These are phyloP conservation scores for Cryphonectria parasitica DNA, from an alignment of 2,329 filamentous ascomycete species.

Conservation along the genomic window DNA sequence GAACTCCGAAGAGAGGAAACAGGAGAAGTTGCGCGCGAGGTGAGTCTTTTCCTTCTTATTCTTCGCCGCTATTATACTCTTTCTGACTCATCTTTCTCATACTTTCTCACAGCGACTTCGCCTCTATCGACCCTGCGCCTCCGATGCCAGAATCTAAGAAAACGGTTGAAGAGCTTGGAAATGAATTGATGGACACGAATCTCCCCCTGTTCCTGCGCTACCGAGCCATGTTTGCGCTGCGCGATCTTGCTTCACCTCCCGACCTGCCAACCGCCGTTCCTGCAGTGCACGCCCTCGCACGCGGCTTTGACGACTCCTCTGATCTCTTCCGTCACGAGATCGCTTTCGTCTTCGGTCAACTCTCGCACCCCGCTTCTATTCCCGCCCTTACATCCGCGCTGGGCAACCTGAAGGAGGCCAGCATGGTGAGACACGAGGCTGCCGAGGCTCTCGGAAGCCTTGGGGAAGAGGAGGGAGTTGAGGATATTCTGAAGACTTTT, in stretches of 20 bases:
- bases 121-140: slow-evolving; percentile 92
- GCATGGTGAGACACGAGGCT: slow-evolving; percentile 98
- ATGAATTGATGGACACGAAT: slow-evolving; percentile 75
- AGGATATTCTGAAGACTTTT: slow-evolving; percentile 81
- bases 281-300: slow-evolving; percentile 84
- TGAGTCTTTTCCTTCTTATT: slow-evolving; percentile 44
- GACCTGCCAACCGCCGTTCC: slow-evolving; percentile 86
- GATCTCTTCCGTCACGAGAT: slow-evolving; percentile 97
- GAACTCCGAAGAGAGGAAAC: slow-evolving; percentile 70
- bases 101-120: slow-evolving; percentile 73
- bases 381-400: slow-evolving; percentile 81
- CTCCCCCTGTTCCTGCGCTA: slow-evolving; percentile 89
- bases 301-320: slow-evolving; percentile 82
- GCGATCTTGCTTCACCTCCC: slow-evolving; percentile 91
- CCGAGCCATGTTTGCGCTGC: slow-evolving; percentile 95
- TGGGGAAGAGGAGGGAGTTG: slow-evolving; percentile 90
- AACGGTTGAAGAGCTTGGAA: slow-evolving; percentile 75
- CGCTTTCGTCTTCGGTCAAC: slow-evolving; percentile 95
- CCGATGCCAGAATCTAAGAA: slow-evolving; percentile 73
- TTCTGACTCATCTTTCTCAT: slow-evolving; percentile 33
- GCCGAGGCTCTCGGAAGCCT: slow-evolving; percentile 94
- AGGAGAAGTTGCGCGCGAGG: slow-evolving; percentile 82
- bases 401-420: slow-evolving; percentile 78
- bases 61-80: background rate
- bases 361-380: slow-evolving; percentile 95